phyloP scores from a whole-genome alignment of 139 green algal species.

The Choricystis sp. region DNA sequence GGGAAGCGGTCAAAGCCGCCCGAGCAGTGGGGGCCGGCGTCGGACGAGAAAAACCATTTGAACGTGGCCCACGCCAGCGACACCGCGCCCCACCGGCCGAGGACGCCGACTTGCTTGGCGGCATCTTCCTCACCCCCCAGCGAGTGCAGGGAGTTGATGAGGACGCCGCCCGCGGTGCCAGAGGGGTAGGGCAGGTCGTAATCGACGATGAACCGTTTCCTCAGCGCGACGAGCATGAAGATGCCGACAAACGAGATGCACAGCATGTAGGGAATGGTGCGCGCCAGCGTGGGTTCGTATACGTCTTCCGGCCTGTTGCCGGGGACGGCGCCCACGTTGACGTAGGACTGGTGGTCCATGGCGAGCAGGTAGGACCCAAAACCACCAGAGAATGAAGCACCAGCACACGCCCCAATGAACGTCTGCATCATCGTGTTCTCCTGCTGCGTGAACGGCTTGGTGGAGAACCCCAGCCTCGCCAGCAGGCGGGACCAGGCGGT shows the following conservation, averaged over 20 bases:
- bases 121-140: neutral
- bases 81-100: conserved; percentile 3
- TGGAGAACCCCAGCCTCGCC: neutral
- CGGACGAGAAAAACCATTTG: conserved; percentile 12
- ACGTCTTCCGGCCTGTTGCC: conserved; percentile 7
- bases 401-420: conserved; percentile 5
- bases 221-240: conserved; percentile 2
- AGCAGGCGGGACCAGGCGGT: neutral
- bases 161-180: conserved; percentile 9
- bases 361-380: conserved; percentile 10
- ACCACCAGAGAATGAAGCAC: conserved; percentile 6
- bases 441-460: conserved; percentile 3
- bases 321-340: conserved; percentile 2
- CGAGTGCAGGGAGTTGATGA: conserved; percentile 13
- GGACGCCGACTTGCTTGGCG: neutral
- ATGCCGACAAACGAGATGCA: neutral
- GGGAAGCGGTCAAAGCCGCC: conserved; percentile 10
- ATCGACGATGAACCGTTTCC: conserved; percentile 5
- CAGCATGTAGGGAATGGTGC: conserved; percentile 2
- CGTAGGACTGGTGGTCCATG: conserved; percentile 11
- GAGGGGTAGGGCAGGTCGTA: conserved; percentile 11
- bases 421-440: conserved; percentile 18
- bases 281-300: neutral
- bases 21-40: neutral
- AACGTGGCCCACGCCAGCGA: conserved; percentile 5